These are phyloP conservation scores for Trapa incisa DNA, from an alignment of 345 rosid genomes.

Conservation along the genomic window DNA sequence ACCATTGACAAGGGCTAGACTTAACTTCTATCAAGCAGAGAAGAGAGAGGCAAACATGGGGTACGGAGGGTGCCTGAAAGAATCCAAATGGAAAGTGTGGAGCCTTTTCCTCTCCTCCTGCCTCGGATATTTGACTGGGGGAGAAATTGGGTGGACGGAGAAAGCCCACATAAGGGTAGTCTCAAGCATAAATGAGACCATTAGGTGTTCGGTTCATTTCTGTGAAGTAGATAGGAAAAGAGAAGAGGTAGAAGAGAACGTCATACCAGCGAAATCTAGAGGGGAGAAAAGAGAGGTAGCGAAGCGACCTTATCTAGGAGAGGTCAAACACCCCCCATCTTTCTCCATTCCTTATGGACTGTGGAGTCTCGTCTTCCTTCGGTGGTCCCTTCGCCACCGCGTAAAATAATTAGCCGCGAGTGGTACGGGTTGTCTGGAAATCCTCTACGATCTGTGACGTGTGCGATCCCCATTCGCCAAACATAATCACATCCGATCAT, in stretches of 20 bases:
- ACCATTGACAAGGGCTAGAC: neutral
- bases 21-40: neutral
- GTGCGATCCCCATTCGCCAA: neutral
- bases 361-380: neutral
- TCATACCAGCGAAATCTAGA: neutral
- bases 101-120: neutral
- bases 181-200: no score
- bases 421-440: neutral
- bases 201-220: neutral
- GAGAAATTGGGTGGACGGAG: conserved; percentile 3
- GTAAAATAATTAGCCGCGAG: neutral
- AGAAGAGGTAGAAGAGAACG: neutral
- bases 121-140: no score
- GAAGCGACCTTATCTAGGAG: neutral
- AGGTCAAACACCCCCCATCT: neutral
- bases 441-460: neutral
- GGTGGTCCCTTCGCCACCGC: conserved; percentile 8
- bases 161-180: neutral
- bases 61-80: neutral
- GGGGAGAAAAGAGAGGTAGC: conserved; percentile 6
- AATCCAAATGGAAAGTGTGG: neutral
- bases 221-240: neutral
- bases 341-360: neutral
- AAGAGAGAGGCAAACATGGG: neutral
- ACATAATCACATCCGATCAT: neutral